These are phyloP conservation scores for Fomitopsis pinicola DNA, from an alignment of 1,284 basidiomycete genomes.

Conservation along the genomic window DNA sequence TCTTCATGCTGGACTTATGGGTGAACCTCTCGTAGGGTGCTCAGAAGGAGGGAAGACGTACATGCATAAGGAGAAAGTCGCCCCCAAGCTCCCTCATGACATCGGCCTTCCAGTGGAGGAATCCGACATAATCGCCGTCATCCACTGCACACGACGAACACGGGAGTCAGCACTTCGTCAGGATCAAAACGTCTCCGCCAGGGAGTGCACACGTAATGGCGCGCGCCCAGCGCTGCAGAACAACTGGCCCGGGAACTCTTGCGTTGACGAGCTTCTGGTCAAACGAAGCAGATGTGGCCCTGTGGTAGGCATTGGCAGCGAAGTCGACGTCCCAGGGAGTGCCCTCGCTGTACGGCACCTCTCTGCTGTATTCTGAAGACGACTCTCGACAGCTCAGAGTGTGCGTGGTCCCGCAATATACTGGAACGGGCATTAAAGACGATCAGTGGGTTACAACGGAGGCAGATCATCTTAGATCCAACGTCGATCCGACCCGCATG, in stretches of 20 bases:
- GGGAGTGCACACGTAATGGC: background rate
- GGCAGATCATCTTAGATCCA: background rate
- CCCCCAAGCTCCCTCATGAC: conserved; percentile 52
- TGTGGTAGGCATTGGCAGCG: no score
- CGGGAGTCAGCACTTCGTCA: background rate
- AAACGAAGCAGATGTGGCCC: no score
- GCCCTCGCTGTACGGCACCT: no score
- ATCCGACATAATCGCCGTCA: conserved; percentile 41
- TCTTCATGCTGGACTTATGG: conserved; percentile 36
- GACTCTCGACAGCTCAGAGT: no score
- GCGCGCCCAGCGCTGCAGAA: background rate
- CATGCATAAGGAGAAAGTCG: conserved; percentile 39
- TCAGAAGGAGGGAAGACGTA: conserved; percentile 5
- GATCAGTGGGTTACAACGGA: background rate
- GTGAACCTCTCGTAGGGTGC: background rate
- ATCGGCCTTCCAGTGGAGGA: conserved; percentile 46
- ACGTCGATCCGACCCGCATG: background rate
- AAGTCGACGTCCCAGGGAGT: no score
- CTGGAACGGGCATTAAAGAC: background rate
- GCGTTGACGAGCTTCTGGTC: no score
- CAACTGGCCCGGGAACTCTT: no score
- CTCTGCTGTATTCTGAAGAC: no score
- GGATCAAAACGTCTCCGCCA: background rate
- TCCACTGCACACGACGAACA: conserved; percentile 29
- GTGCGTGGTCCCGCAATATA: no score